Percentiles rank a stretch among this genome's conserved stretches.
Conservation (phyloP, 768 basidiomycete species). For the Lactarius pseudohatsudake region DNA sequence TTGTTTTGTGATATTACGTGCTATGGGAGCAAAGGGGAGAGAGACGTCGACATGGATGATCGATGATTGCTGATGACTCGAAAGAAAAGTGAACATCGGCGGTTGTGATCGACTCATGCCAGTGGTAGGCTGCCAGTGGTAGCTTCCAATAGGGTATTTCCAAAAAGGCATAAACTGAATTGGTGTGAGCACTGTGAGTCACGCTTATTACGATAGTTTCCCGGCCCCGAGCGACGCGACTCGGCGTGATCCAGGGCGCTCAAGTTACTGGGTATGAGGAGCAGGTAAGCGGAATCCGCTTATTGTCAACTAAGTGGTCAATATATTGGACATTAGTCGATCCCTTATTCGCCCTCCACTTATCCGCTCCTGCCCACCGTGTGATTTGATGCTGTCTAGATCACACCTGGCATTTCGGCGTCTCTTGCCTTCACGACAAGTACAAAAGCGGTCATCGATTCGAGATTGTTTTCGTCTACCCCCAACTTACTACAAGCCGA, state of each 20-base stretch:
- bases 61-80: constrained; percentile 3
- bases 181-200: not conserved
- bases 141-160: not conserved
- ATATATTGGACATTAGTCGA: no score
- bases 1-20: constrained; percentile 18
- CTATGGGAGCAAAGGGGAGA: not conserved
- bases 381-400: not conserved
- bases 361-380: no score
- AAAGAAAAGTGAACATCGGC: no score
- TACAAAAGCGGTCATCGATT: not conserved
- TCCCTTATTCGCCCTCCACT: no score
- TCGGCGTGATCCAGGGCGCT: not conserved
- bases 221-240: not conserved
- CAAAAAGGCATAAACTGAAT: not conserved
- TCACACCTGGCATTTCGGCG: not conserved
- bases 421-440: no score
- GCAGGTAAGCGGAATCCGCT: no score
- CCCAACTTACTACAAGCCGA: no score
- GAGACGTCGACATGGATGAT: not conserved
- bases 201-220: not conserved
- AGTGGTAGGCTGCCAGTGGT: no score
- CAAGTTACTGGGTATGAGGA: not conserved
- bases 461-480: not conserved
- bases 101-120: no score
- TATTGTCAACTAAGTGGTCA: no score